A percentile compares a stretch with the other conserved stretches of the same genome.
Conservation (phyloP, 371 early-diverging fungal species). For the Coemansia sp. region DNA sequence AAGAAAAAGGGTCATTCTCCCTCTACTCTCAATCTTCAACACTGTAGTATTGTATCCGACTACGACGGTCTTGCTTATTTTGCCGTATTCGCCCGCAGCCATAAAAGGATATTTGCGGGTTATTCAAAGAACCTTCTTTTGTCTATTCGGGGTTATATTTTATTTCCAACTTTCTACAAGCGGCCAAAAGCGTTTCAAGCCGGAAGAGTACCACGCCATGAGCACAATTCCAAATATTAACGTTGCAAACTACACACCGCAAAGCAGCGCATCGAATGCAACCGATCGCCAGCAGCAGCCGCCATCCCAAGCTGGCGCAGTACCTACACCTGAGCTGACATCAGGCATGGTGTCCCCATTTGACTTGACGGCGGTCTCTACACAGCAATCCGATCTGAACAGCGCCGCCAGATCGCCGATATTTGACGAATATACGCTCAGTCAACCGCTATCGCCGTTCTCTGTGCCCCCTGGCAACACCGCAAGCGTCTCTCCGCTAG, state of each 20-base stretch:
- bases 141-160: too few species aligned
- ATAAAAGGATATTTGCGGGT: too few species aligned
- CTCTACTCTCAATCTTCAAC: too few species aligned
- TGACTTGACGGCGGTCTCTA: not conserved
- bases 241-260: not conserved
- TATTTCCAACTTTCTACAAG: too few species aligned
- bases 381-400: not conserved
- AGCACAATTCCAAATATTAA: constrained; percentile 5
- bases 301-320: not conserved
- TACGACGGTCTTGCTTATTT: too few species aligned
- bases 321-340: not conserved
- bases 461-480: not conserved
- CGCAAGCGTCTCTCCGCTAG: not conserved
- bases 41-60: too few species aligned
- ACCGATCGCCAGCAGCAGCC: constrained; percentile 14
- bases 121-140: too few species aligned
- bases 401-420: not conserved
- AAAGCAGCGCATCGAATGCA: not conserved
- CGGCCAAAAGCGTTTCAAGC: too few species aligned
- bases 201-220: not conserved
- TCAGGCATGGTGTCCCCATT: not conserved
- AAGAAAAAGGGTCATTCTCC: too few species aligned
- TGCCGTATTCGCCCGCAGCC: too few species aligned
- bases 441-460: not conserved
- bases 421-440: not conserved